Percentiles rank a stretch among this genome's conserved stretches.
phyloP scores from a whole-genome alignment of 106 monocot species.

The Dioscorea dumetorum region DNA sequence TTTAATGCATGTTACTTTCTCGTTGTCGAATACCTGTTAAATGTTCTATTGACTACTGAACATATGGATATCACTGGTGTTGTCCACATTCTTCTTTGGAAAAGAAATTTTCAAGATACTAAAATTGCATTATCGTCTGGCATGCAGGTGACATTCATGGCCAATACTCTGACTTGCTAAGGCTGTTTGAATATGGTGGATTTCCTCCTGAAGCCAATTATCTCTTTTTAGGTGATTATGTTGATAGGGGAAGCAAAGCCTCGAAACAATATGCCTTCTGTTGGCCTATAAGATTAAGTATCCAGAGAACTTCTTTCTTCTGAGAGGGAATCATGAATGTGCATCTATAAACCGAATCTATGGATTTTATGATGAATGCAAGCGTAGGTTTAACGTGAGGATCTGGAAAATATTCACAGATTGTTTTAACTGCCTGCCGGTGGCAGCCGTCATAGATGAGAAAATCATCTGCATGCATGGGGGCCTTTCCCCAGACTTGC shows the following conservation, averaged over 20 bases:
- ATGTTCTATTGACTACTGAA: too few species aligned
- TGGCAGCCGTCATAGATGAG: slow-evolving; percentile 35
- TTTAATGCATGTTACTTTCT: too few species aligned
- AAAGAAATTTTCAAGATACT: too few species aligned
- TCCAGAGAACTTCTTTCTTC: slow-evolving; percentile 44
- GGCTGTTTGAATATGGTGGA: slow-evolving; percentile 38
- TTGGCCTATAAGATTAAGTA: slow-evolving; percentile 48
- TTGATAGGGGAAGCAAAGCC: slow-evolving; percentile 35
- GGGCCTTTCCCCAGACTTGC: slow-evolving; percentile 44
- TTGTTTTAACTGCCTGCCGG: slow-evolving; percentile 52
- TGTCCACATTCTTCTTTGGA: too few species aligned
- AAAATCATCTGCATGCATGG: slow-evolving; percentile 56
- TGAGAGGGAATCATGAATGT: slow-evolving; percentile 46
- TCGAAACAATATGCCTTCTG: slow-evolving; percentile 57
- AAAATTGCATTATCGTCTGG: slow-evolving; percentile 1
- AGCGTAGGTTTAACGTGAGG: slow-evolving; percentile 27
- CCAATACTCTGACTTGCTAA: slow-evolving; percentile 35
- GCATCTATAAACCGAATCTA: slow-evolving; percentile 30
- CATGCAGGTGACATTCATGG: slow-evolving; percentile 51
- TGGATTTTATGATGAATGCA: slow-evolving; percentile 57
- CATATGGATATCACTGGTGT: too few species aligned
- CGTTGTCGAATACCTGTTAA: too few species aligned
- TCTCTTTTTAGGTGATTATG: slow-evolving; percentile 51
- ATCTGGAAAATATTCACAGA: slow-evolving; percentile 41
- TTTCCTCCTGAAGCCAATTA: slow-evolving; percentile 38